phyloP scores from a whole-genome alignment of 345 rosid genomes.

The Eucalyptus dawsonii region DNA sequence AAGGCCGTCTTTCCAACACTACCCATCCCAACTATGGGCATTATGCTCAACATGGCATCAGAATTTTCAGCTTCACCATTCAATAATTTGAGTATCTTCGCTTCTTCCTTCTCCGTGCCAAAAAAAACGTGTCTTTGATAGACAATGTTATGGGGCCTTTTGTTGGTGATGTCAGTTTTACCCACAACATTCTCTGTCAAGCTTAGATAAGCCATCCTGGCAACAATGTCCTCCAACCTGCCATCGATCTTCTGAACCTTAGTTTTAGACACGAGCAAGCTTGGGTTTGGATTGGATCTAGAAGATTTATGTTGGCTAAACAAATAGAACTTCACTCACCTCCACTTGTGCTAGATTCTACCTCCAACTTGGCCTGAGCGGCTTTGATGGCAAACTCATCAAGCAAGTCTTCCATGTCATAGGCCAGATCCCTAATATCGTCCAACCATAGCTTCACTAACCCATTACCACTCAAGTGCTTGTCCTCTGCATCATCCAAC shows the following conservation, averaged over 20 bases:
- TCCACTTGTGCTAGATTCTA: neutral
- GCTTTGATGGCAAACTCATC: neutral
- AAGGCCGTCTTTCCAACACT: neutral
- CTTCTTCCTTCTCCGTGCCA: neutral
- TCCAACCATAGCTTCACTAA: neutral
- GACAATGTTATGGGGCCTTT: neutral
- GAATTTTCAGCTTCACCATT: neutral
- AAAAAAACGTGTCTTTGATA: neutral
- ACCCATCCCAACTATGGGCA: neutral
- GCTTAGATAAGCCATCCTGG: neutral
- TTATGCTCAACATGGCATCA: neutral
- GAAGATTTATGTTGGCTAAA: neutral
- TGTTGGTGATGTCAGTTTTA: neutral
- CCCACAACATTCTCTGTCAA: neutral
- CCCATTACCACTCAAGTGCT: neutral
- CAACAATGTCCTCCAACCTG: neutral
- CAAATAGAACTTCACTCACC: neutral
- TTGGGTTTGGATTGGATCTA: rapidly evolving
- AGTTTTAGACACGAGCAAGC: neutral
- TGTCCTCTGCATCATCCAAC: neutral
- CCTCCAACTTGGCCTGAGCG: rapidly evolving
- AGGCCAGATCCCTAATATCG: neutral
- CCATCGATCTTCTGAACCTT: neutral
- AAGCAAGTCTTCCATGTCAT: neutral
- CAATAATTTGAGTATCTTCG: neutral